phyloP scores from a whole-genome alignment of 108 stramenopile species.

The Discostella pseudostelligera region DNA sequence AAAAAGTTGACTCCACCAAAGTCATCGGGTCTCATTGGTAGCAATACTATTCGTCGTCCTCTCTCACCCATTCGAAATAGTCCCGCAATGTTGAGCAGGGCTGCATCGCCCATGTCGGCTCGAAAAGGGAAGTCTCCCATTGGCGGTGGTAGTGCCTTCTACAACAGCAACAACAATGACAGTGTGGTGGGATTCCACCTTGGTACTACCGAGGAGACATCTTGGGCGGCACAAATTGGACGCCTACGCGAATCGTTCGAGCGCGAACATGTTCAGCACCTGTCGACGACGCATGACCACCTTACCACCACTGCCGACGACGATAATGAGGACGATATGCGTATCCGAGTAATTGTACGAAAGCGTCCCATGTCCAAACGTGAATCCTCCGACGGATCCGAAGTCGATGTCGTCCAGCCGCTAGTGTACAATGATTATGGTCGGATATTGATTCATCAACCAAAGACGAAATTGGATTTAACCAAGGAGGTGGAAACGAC shows the following conservation, averaged over 20 bases:
- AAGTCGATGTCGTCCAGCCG: slow-evolving; percentile 84
- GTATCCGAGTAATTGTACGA: slow-evolving; percentile 85
- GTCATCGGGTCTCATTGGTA: background rate
- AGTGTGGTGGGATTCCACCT: slow-evolving; percentile 44
- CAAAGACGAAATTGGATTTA: slow-evolving; percentile 95
- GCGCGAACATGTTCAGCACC: slow-evolving; percentile 56
- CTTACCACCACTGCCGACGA: too few species aligned
- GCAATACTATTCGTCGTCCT: background rate
- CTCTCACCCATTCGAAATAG: slow-evolving; percentile 1
- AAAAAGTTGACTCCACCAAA: slow-evolving; percentile 11
- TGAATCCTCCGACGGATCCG: slow-evolving; percentile 60
- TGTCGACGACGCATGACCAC: slow-evolving; percentile 5
- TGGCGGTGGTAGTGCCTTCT: slow-evolving; percentile 7
- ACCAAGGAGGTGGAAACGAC: slow-evolving; percentile 94
- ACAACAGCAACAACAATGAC: slow-evolving; percentile 1
- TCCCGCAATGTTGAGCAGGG: slow-evolving; percentile 7
- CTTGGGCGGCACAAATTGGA: slow-evolving; percentile 64
- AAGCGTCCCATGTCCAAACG: slow-evolving; percentile 83
- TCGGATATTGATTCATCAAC: slow-evolving; percentile 91
- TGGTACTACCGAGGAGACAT: slow-evolving; percentile 49
- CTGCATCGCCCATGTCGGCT: background rate
- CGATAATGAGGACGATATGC: slow-evolving; percentile 71
- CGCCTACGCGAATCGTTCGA: slow-evolving; percentile 57
- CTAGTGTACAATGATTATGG: slow-evolving; percentile 68
- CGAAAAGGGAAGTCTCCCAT: slow-evolving; percentile 12